Conservation (phyloP, 2,329 filamentous ascomycete species). For the Tolypocladium sp. region DNA sequence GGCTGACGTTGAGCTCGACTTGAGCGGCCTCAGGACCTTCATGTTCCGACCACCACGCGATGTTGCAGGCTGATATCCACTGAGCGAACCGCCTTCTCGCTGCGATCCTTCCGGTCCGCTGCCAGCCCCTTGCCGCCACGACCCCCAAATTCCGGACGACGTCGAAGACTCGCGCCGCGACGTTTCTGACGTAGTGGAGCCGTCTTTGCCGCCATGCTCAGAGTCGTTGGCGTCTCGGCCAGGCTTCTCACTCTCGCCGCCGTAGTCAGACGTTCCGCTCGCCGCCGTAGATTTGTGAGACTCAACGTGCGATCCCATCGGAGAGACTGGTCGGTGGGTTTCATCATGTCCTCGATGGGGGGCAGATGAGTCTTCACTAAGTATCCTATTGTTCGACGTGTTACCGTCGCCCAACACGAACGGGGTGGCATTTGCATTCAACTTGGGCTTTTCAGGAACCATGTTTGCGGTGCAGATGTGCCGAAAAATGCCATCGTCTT, state of each 20-base stretch:
- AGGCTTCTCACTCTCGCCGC: slow-evolving; percentile 32
- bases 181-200: slow-evolving; percentile 15
- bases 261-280: slow-evolving; percentile 32
- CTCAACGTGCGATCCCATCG: slow-evolving; percentile 23
- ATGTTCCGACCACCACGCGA: slow-evolving; percentile 56
- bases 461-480: slow-evolving; percentile 57
- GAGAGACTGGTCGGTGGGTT: slow-evolving; percentile 21
- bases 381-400: slow-evolving; percentile 7
- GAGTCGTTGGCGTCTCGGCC: slow-evolving; percentile 11
- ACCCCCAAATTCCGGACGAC: slow-evolving; percentile 55
- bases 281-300: slow-evolving; percentile 21
- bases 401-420: slow-evolving; percentile 28
- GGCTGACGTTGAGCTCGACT: slow-evolving; percentile 46
- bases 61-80: slow-evolving; percentile 61
- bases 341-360: slow-evolving; percentile 15
- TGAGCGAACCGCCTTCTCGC: slow-evolving; percentile 45
- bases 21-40: slow-evolving; percentile 81
- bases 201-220: slow-evolving; percentile 16
- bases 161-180: slow-evolving; percentile 37
- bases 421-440: slow-evolving; percentile 43
- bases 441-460: slow-evolving; percentile 44
- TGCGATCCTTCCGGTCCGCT: slow-evolving; percentile 41
- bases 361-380: neutral
- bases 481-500: slow-evolving; percentile 75
- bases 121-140: slow-evolving; percentile 55